Evolutionary conservation across 2,329 filamentous ascomycete genomes (phyloP), one percentile per base, ranked within the genome.

Genomic region (Fusarium nisikadoi): DNA sequence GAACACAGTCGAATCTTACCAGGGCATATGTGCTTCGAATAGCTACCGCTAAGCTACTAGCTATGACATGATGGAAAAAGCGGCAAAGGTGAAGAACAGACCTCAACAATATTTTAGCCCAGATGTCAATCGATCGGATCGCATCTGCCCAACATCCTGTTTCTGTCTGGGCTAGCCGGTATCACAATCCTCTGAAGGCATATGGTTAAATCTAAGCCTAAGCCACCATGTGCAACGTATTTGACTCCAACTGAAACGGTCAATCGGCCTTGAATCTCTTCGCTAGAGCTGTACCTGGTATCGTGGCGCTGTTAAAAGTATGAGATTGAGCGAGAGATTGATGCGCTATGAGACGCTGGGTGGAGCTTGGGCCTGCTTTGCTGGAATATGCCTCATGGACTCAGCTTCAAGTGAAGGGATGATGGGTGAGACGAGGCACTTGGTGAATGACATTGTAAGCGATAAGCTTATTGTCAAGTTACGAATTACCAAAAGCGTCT

Each of bases 221-320:
- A 67, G 42, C 49, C 65, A 36, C 35, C 38, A n/a, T 31, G 62
- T 53, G 17, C 63, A 36, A 50, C 23, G 16, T 35, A 14, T 20
- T 27, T 25, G 25, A 29, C 29, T 16, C 43, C 12, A 68, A 16
- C 42, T 36, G 49, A 63, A 56, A 68, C 43, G 38, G 33, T 42
- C 10, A 6, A 38, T 33, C 23, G 13, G 39, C 11, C 13, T 19
- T 46, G 14, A 36, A 46, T 16, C 31, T 39, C 31, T 14, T 42
- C 6, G 5, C 31, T 23, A 49, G 14, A 46, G 47, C 12, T 20
- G 20, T 43, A 14, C 8, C 12, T 36, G 49, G 49, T n/a, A 38
- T 42, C 13, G 38, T 66, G 35, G 25, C 41, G 20, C 10, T 20
- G n/a, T 14, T 13, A 8, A 23, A 19, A 12, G 13, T 38, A 1